Conservation (phyloP, 176 grass and related monocot species). For the Eragrostis curvula region DNA sequence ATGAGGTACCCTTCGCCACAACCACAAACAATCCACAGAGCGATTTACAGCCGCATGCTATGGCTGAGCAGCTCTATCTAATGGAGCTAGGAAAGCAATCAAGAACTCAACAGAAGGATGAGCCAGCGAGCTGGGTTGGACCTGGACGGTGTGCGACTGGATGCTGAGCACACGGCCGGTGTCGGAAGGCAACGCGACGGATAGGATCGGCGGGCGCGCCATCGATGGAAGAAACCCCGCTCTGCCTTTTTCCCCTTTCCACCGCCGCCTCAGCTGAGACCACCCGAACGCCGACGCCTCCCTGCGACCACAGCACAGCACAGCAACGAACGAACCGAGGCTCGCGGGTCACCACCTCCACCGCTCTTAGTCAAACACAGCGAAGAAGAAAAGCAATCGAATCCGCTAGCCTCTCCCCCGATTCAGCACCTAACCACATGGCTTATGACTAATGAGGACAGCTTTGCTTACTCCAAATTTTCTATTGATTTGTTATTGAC, state of each 20-base stretch:
- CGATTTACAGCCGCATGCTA: background rate
- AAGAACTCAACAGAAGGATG: background rate
- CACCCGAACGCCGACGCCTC: conserved; percentile 26
- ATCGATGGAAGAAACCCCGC: conserved; percentile 35
- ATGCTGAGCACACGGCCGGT: conserved; percentile 96
- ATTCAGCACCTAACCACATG: background rate
- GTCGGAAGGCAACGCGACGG: conserved; percentile 77
- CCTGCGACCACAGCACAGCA: conserved; percentile 6
- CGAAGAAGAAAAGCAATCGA: background rate
- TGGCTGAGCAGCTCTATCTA: too few relatives aligned
- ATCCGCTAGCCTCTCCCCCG: background rate
- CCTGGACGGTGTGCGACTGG: conserved; percentile 98
- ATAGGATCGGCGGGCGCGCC: conserved; percentile 79
- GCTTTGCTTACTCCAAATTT: background rate
- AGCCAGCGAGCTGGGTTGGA: background rate
- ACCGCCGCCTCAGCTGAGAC: conserved; percentile 21
- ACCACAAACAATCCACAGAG: too few relatives aligned
- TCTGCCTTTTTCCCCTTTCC: background rate
- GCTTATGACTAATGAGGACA: background rate
- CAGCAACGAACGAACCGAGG: background rate
- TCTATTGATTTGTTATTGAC: background rate
- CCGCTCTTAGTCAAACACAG: background rate
- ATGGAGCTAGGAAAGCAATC: too few relatives aligned
- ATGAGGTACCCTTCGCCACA: background rate
- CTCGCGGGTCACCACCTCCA: background rate